These are phyloP conservation scores for Cryptococcus depauperatus DNA, from an alignment of 1,284 basidiomycete species.

Conservation along the genomic window DNA sequence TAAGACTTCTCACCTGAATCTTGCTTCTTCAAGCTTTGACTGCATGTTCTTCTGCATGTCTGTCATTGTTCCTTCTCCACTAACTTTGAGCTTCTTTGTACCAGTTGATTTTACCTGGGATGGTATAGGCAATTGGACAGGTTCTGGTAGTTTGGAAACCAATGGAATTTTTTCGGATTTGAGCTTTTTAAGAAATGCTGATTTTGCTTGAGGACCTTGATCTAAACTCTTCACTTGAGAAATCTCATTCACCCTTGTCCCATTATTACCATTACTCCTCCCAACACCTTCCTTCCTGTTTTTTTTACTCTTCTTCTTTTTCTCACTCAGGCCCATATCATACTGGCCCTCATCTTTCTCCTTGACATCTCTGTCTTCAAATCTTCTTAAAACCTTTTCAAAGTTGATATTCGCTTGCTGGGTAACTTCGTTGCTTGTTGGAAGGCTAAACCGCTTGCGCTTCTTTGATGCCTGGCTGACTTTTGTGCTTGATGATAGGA, in stretches of 20 bases:
- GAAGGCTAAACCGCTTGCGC: constrained; percentile 53
- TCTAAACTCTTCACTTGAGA: background rate
- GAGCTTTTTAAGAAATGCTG: background rate
- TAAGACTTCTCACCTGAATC: constrained; percentile 58
- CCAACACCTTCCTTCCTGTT: background rate
- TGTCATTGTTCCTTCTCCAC: constrained; percentile 51
- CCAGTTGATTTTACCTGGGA: constrained; percentile 11
- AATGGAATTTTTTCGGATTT: background rate
- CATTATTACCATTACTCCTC: too few relatives aligned
- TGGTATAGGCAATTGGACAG: constrained; percentile 24
- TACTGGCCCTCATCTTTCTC: constrained; percentile 18
- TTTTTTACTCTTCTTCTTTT: constrained; percentile 6
- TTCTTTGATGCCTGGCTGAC: constrained; percentile 46
- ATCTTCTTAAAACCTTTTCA: constrained; percentile 64
- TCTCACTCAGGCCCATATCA: constrained; percentile 1
- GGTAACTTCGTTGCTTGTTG: constrained; percentile 25
- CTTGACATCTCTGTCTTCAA: constrained; percentile 38
- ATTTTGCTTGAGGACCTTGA: background rate
- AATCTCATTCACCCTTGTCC: constrained; percentile 2
- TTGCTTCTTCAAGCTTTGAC: constrained; percentile 68
- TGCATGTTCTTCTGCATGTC: constrained; percentile 66
- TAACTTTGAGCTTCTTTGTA: constrained; percentile 7
- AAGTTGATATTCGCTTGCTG: constrained; percentile 58
- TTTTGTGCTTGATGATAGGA: background rate
- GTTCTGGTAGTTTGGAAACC: constrained; percentile 3